Percentiles rank a stretch among this genome's conserved stretches.
These are phyloP conservation scores for Aspergillus cristatus DNA, from an alignment of 495 filamentous ascomycete species.

Conservation along the genomic window DNA sequence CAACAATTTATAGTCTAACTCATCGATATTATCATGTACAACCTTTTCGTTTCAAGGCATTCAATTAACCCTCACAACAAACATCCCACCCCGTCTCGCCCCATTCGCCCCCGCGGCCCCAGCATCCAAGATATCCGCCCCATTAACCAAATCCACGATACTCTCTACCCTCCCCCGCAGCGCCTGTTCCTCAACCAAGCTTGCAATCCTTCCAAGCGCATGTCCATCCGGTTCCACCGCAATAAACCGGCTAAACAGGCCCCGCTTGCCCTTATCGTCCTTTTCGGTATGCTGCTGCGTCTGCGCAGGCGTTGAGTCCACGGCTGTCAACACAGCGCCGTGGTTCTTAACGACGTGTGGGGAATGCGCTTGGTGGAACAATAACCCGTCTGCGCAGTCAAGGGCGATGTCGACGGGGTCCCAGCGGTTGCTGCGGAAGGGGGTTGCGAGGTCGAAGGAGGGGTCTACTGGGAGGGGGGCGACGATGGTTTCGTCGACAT, in stretches of 20 bases:
- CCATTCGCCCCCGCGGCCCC: constrained; percentile 19
- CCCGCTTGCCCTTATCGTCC: constrained; percentile 11
- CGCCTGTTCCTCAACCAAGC: constrained; percentile 23
- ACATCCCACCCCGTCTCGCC: constrained; percentile 20
- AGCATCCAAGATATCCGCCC: constrained; percentile 20
- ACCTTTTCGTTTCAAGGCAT: too few relatives aligned
- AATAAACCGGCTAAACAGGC: constrained; percentile 27
- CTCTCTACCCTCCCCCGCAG: constrained; percentile 23
- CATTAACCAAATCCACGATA: constrained; percentile 24
- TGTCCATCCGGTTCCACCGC: constrained; percentile 27
- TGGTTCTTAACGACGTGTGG: constrained; percentile 22
- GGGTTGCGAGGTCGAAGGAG: constrained; percentile 19
- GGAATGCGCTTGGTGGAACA: constrained; percentile 26
- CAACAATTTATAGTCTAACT: too few relatives aligned
- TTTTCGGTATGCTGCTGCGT: constrained; percentile 4
- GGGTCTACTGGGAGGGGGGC: constrained; percentile 14
- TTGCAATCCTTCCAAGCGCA: constrained; percentile 21
- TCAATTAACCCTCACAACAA: constrained; percentile 28
- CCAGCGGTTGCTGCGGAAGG: constrained; percentile 25
- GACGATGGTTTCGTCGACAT: constrained; percentile 26
- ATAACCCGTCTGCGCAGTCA: constrained; percentile 26
- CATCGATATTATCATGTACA: too few relatives aligned
- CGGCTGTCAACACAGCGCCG: constrained; percentile 30
- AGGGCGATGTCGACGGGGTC: constrained; percentile 32
- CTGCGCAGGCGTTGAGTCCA: constrained; percentile 19